Conservation (phyloP, 1,139 yeast genomes). For the Debaryomyces subglobosus region DNA sequence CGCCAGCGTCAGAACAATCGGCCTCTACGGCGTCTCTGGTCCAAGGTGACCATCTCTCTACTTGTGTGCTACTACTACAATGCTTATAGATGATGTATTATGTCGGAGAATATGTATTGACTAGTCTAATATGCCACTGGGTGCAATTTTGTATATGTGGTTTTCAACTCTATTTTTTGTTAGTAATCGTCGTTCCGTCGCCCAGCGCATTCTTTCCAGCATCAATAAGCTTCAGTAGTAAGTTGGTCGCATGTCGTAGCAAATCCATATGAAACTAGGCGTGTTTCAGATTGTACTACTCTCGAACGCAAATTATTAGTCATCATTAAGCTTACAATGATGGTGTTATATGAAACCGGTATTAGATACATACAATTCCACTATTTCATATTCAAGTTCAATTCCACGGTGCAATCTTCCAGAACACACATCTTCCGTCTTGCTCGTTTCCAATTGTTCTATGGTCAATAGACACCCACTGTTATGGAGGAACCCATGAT, state of each 20-base stretch:
- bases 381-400: not conserved
- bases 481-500: not conserved
- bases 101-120: not conserved
- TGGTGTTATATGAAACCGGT: not conserved
- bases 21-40: not conserved
- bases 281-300: constrained; percentile 41
- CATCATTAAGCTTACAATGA: constrained; percentile 34
- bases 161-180: not conserved
- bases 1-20: not conserved
- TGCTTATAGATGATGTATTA: not conserved
- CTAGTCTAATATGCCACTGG: not conserved
- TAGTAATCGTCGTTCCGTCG: not conserved
- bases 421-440: not conserved
- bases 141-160: not conserved
- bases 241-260: constrained; percentile 47
- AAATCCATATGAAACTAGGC: constrained; percentile 51
- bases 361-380: not conserved
- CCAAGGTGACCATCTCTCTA: not conserved
- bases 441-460: not conserved
- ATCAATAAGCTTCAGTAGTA: constrained; percentile 5
- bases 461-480: not conserved
- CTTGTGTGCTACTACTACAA: not conserved
- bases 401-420: not conserved
- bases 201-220: not conserved
- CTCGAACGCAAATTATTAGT: constrained; percentile 58